Evolutionary conservation across 1,139 yeast species (phyloP).

Genomic region (Taiozyma sp.): DNA sequence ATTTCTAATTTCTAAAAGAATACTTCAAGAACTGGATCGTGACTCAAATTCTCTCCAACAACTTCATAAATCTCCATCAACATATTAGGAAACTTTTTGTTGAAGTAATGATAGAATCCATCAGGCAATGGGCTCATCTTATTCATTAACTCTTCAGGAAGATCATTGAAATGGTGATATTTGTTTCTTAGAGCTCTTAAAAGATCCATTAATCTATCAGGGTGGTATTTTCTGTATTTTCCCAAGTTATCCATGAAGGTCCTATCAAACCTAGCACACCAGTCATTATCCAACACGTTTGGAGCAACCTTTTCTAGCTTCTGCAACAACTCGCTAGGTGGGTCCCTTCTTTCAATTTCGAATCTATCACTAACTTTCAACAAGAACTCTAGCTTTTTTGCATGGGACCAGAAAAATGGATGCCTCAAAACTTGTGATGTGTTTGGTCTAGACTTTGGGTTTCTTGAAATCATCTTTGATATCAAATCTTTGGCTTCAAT

Average conservation of each 20-base stretch:
- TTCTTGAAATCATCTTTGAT: conserved; percentile 59
- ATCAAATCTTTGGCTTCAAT: conserved; percentile 74
- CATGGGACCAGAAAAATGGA: conserved; percentile 84
- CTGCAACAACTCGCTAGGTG: conserved; percentile 64
- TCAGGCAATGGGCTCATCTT: conserved; percentile 79
- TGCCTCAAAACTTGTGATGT: conserved; percentile 67
- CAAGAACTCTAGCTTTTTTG: conserved; percentile 75
- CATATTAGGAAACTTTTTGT: conserved; percentile 68
- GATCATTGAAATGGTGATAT: conserved; percentile 87
- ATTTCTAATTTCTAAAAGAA: conserved; percentile 34
- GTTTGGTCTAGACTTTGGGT: conserved; percentile 73
- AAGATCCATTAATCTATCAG: conserved; percentile 75
- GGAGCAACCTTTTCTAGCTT: conserved; percentile 55
- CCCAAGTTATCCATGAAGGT: conserved; percentile 80
- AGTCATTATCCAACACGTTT: conserved; percentile 59
- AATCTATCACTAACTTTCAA: conserved; percentile 87
- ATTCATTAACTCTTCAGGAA: conserved; percentile 58
- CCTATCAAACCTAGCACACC: conserved; percentile 73
- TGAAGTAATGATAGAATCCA: conserved; percentile 78
- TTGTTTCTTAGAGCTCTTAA: conserved; percentile 88
- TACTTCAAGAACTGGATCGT: conserved; percentile 58
- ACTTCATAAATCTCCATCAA: conserved; percentile 72
- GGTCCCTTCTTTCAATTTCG: conserved; percentile 84
- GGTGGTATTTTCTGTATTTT: conserved; percentile 83
- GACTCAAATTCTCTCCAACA: conserved; percentile 49